Evolutionary conservation across 2,329 filamentous ascomycete species (phyloP).

Genomic region (Colletotrichum agaves): DNA sequence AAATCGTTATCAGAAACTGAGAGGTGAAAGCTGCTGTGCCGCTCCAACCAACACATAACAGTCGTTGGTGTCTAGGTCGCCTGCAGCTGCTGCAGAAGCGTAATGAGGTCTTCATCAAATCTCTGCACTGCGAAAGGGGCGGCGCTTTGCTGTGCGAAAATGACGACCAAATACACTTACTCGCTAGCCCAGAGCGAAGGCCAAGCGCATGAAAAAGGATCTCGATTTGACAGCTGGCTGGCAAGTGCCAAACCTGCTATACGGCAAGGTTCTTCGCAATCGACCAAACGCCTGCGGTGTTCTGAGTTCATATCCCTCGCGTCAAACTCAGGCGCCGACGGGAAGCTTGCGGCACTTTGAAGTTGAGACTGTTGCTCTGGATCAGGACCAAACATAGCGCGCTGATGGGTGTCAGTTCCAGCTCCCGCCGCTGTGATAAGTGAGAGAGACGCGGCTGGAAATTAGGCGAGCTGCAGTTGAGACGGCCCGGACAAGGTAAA

Average conservation of each 20-base stretch:
- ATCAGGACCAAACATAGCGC: constrained; percentile 2
- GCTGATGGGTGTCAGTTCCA: constrained; percentile 3
- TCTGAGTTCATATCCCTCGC: constrained; percentile 18
- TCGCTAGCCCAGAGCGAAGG: neutral
- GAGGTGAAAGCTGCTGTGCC: neutral
- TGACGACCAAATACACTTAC: neutral
- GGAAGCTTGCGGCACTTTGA: neutral
- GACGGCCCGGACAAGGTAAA: constrained; percentile 21
- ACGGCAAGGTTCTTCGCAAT: constrained; percentile 3
- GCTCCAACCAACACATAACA: constrained; percentile 15
- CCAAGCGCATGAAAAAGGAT: constrained; percentile 5
- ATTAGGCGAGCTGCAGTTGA: neutral
- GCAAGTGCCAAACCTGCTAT: constrained; percentile 4
- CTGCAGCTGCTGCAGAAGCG: constrained; percentile 36
- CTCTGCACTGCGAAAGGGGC: constrained; percentile 30
- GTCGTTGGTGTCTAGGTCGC: neutral
- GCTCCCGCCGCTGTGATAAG: neutral
- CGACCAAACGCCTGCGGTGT: neutral
- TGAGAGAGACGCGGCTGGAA: constrained; percentile 3
- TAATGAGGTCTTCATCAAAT: constrained; percentile 29
- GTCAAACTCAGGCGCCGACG: neutral
- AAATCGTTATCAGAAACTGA: constrained; percentile 1
- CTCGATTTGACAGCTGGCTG: constrained; percentile 9
- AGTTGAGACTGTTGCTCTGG: constrained; percentile 13
- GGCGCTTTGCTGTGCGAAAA: constrained; percentile 8